These are phyloP conservation scores for Xanthoconium stramineum DNA, from an alignment of 768 basidiomycete genomes.

Conservation along the genomic window DNA sequence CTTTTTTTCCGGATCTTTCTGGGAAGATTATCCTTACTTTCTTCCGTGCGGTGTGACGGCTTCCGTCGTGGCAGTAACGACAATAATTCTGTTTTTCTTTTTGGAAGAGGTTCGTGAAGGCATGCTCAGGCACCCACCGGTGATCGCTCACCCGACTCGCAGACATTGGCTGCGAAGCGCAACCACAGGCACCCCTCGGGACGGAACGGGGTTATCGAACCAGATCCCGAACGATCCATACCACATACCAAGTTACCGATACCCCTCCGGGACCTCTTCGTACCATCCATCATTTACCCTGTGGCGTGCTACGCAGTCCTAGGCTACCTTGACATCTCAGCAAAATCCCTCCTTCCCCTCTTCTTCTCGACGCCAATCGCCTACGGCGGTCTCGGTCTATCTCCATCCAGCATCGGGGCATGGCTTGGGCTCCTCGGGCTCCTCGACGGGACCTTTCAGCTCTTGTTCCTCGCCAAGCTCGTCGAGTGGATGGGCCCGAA, in stretches of 20 bases:
- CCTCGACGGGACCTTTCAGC: constrained; percentile 38
- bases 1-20: constrained; percentile 46
- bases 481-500: constrained; percentile 37
- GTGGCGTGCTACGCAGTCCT: constrained; percentile 33
- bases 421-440: constrained; percentile 36
- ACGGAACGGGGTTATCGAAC: not conserved
- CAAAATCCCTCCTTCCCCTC: constrained; percentile 36
- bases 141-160: constrained; percentile 4
- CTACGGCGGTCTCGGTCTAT: constrained; percentile 37
- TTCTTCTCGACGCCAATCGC: constrained; percentile 38
- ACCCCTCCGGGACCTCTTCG: constrained; percentile 41
- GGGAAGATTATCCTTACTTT: constrained; percentile 55
- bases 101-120: constrained; percentile 48
- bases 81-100: constrained; percentile 43
- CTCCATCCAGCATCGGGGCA: constrained; percentile 37
- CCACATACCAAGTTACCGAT: constrained; percentile 27
- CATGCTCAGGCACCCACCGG: too few species aligned
- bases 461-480: constrained; percentile 36
- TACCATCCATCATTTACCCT: constrained; percentile 31
- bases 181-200: not conserved
- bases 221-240: constrained; percentile 4
- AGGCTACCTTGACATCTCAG: constrained; percentile 38
- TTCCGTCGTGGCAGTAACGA: constrained; percentile 43
- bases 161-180: constrained; percentile 13
- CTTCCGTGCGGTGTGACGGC: constrained; percentile 62